Percentiles rank a stretch among this genome's conserved stretches.
Conservation (phyloP, 371 early-diverging fungal genomes). For the Mortierella sp. region DNA sequence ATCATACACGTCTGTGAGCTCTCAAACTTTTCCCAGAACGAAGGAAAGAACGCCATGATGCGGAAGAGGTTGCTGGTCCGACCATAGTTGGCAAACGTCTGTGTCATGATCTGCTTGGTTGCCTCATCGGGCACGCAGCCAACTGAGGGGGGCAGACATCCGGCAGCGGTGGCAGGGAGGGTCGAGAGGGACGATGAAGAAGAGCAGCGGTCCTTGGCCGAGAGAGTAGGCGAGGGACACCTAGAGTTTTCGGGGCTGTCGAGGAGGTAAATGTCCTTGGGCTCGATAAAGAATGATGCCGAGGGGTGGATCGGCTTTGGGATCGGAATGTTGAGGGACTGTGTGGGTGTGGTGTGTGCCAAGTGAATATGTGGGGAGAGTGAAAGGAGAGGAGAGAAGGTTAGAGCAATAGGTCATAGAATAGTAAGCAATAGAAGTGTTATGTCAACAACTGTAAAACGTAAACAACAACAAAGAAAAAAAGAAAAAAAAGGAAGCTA, state of each 20-base stretch:
- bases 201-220: constrained; percentile 22
- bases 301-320: constrained; percentile 68
- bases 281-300: constrained; percentile 71
- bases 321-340: constrained; percentile 60
- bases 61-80: constrained; percentile 68
- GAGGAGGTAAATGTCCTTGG: constrained; percentile 44
- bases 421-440: background rate
- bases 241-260: constrained; percentile 43
- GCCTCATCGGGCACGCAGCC: constrained; percentile 46
- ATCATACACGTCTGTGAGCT: constrained; percentile 59
- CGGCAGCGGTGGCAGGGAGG: constrained; percentile 10
- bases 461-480: background rate
- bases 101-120: constrained; percentile 63
- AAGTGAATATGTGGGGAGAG: constrained; percentile 3
- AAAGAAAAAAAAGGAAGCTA: background rate
- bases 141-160: constrained; percentile 26
- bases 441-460: background rate
- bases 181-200: constrained; percentile 45
- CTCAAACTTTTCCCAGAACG: constrained; percentile 71
- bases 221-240: constrained; percentile 42
- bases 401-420: background rate
- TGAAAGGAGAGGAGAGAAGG: background rate
- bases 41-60: constrained; percentile 74
- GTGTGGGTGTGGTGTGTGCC: constrained; percentile 22
- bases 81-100: constrained; percentile 69